Conservation (phyloP, 148 eudicot genomes). For the Simmondsia chinensis region DNA sequence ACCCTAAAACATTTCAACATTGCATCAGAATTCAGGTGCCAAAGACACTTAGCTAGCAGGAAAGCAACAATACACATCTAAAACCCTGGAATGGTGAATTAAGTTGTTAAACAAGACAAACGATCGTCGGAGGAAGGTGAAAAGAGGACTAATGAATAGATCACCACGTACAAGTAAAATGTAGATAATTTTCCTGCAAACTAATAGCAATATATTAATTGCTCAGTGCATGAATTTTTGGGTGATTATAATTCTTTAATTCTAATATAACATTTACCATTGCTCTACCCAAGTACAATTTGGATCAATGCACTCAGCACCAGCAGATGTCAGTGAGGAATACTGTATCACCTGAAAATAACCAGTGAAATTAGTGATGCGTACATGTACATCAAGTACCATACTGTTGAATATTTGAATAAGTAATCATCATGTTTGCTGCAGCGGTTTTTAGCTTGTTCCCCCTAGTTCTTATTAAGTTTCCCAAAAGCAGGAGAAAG, state of each 20-base stretch:
- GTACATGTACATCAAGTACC: neutral
- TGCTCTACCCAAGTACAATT: constrained; percentile 95
- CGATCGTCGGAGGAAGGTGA: too few relatives aligned
- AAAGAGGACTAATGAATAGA: too few relatives aligned
- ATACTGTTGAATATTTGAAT: neutral
- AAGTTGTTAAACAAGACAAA: too few relatives aligned
- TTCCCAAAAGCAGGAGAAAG: neutral
- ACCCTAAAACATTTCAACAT: constrained; percentile 43
- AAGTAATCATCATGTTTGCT: neutral
- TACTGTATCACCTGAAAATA: constrained; percentile 63
- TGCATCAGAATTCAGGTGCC: neutral
- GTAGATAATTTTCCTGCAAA: too few relatives aligned
- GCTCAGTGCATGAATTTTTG: too few relatives aligned
- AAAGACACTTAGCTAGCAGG: neutral
- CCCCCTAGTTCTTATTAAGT: neutral
- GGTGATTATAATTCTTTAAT: neutral
- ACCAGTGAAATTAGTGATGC: neutral
- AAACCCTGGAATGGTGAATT: too few relatives aligned
- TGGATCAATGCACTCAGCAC: constrained; percentile 94
- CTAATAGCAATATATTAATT: too few relatives aligned
- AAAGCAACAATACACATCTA: neutral
- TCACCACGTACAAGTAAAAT: too few relatives aligned
- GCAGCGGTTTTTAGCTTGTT: neutral
- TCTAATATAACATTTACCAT: constrained; percentile 39
- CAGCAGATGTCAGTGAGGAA: constrained; percentile 88